Conservation (phyloP, 1,284 basidiomycete genomes). For the Vanrija sp. region DNA sequence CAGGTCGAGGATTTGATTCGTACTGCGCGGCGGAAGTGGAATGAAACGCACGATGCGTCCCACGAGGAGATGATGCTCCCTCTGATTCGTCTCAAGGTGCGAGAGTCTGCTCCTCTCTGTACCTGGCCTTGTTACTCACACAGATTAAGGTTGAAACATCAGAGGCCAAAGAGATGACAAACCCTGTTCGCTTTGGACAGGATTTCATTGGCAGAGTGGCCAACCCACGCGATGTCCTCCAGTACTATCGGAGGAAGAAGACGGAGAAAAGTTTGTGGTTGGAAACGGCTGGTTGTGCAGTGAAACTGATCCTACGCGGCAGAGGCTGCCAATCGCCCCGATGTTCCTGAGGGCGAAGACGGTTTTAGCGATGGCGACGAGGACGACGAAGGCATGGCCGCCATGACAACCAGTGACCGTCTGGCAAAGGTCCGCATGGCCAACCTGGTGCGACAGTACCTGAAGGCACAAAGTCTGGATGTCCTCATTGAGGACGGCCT, state of each 20-base stretch:
- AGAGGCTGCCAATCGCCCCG: slow-evolving; percentile 41
- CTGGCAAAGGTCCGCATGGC: slow-evolving; percentile 51
- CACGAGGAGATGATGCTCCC: slow-evolving; percentile 72
- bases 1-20: slow-evolving; percentile 77
- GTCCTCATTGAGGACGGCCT: slow-evolving; percentile 79
- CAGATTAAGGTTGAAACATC: slow-evolving; percentile 75
- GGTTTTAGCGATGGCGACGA: slow-evolving; percentile 64
- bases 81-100: slow-evolving; percentile 77
- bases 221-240: slow-evolving; percentile 87
- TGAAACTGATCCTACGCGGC: background rate
- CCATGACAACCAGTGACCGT: slow-evolving; percentile 35
- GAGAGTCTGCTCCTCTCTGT: slow-evolving; percentile 4
- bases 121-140: background rate
- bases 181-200: slow-evolving; percentile 94
- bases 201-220: slow-evolving; percentile 88
- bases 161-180: slow-evolving; percentile 80
- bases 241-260: slow-evolving; percentile 82
- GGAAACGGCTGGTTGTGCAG: background rate
- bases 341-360: slow-evolving; percentile 49
- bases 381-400: slow-evolving; percentile 56
- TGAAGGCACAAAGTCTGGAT: slow-evolving; percentile 83
- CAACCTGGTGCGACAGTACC: slow-evolving; percentile 75
- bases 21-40: slow-evolving; percentile 71
- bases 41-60: slow-evolving; percentile 62
- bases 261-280: slow-evolving; percentile 39